These are phyloP conservation scores for Colletotrichum australisinense DNA, from an alignment of 2,329 filamentous ascomycete genomes.

Conservation along the genomic window DNA sequence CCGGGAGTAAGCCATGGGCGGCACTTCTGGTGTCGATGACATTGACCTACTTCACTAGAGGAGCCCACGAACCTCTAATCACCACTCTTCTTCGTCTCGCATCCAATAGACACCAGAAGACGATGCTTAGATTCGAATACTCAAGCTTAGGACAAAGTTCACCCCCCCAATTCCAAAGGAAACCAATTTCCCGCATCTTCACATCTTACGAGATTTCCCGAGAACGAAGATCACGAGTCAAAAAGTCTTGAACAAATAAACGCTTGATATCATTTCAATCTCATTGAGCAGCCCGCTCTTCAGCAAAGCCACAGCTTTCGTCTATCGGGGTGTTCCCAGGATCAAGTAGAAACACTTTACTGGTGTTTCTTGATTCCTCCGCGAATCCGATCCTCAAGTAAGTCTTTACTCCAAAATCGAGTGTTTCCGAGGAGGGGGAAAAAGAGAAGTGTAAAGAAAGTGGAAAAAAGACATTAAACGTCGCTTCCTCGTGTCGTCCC, in stretches of 20 bases:
- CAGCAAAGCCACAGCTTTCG: not conserved
- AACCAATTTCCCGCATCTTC: not conserved
- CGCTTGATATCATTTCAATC: not conserved
- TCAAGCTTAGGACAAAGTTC: not conserved
- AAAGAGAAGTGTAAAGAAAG: not conserved
- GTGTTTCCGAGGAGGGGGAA: not conserved
- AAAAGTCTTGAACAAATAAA: not conserved
- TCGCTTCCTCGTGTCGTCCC: not conserved
- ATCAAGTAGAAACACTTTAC: not conserved
- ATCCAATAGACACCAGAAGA: not conserved
- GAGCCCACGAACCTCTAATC: too few species aligned
- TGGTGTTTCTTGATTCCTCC: not conserved
- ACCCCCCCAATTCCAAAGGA: not conserved
- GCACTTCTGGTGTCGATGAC: too few species aligned
- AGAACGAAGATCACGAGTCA: not conserved
- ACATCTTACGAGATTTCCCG: not conserved
- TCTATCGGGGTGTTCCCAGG: not conserved
- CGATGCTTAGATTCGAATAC: not conserved
- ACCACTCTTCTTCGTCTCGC: too few species aligned
- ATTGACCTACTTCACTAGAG: too few species aligned
- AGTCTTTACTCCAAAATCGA: not conserved
- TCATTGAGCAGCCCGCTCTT: not conserved
- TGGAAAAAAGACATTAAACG: slow-evolving; percentile 13
- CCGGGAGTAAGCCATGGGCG: too few species aligned
- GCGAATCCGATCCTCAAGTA: not conserved